Evolutionary conservation across 2,329 filamentous ascomycete species (phyloP), one percentile per base, ranked within the genome.

Genomic region (Alternaria atra): DNA sequence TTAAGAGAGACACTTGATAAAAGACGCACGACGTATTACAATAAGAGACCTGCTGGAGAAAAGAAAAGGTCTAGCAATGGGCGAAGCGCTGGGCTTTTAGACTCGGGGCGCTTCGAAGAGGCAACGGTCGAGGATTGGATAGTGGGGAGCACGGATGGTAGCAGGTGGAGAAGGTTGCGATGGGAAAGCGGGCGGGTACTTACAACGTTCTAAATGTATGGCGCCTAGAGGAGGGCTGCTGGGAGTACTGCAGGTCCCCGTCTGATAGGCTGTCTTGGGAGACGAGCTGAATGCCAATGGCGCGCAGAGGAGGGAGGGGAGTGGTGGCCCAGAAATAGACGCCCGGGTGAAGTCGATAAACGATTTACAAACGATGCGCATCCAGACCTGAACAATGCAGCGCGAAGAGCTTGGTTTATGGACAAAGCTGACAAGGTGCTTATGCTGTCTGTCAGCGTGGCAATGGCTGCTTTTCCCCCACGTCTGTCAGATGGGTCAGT

Each of bases 11-110:
- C 61, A 60, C 58, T 69, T 69, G 68, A 66, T 60, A 71, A 55
- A 67, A 74, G 74, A 74, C 68, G 63, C 68, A 75, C 69, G 70
- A 68, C 70, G 74, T 76, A 79, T 77, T 78, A 77, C 77, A 75
- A 74, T 72, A 72, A 77, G 77, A 79, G 76, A 73, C 78, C 77
- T 75, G 77, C 77, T 79, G 74, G 71, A 75, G 73, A 74, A 69
- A 74, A 73, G 69, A 67, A 67, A 71, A 64, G 65, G 63, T 70
- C 69, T 67, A 70, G 69, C 68, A 69, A 70, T 63, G 71, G 69
- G 73, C 73, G 75, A 77, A 73, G 73, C 72, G 74, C 74, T 73
- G 71, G 72, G 71, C 73, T 80, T 80, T 53, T 78, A 79, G 77
- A 75, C 73, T 69, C 65, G 66, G 64, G 73, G 79, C 77, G 78